These are phyloP conservation scores for Phlebiopsis gigantea DNA, from an alignment of 768 basidiomycete species.

Conservation along the genomic window DNA sequence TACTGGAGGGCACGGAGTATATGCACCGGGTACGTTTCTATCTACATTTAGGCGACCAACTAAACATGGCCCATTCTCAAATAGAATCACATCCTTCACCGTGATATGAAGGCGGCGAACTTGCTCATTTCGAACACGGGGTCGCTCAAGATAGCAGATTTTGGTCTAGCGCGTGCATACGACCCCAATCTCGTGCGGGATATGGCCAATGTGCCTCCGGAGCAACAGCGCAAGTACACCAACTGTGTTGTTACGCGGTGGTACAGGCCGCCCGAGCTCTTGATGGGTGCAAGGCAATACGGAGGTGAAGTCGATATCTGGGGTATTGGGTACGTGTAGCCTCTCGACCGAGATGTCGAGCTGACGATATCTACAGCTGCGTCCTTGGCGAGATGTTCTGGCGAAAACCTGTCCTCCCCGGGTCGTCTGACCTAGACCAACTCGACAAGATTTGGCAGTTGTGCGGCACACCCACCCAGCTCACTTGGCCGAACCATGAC, in stretches of 20 bases:
- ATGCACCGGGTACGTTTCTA: constrained; percentile 75
- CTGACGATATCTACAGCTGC: constrained; percentile 46
- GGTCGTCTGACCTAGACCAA: constrained; percentile 88
- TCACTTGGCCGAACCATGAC: constrained; percentile 76
- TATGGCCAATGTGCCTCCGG: constrained; percentile 33
- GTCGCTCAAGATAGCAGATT: constrained; percentile 85
- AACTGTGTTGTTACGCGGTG: constrained; percentile 94
- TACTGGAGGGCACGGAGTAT: constrained; percentile 94
- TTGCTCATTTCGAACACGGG: constrained; percentile 88
- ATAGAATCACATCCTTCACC: constrained; percentile 94
- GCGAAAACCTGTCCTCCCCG: constrained; percentile 80
- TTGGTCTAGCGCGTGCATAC: constrained; percentile 87
- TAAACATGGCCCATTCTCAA: background rate
- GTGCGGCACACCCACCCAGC: constrained; percentile 85
- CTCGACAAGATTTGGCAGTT: constrained; percentile 82
- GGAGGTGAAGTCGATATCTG: constrained; percentile 96
- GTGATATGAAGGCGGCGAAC: constrained; percentile 99
- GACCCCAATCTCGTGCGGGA: constrained; percentile 44
- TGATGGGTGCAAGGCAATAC: constrained; percentile 85
- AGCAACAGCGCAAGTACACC: constrained; percentile 74
- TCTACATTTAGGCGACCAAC: background rate
- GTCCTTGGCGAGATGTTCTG: constrained; percentile 97
- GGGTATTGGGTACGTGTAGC: constrained; percentile 78
- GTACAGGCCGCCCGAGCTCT: constrained; percentile 91
- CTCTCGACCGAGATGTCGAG: background rate